phyloP scores from a whole-genome alignment of 1,284 basidiomycete species.

The Austropuccinia psidii region DNA sequence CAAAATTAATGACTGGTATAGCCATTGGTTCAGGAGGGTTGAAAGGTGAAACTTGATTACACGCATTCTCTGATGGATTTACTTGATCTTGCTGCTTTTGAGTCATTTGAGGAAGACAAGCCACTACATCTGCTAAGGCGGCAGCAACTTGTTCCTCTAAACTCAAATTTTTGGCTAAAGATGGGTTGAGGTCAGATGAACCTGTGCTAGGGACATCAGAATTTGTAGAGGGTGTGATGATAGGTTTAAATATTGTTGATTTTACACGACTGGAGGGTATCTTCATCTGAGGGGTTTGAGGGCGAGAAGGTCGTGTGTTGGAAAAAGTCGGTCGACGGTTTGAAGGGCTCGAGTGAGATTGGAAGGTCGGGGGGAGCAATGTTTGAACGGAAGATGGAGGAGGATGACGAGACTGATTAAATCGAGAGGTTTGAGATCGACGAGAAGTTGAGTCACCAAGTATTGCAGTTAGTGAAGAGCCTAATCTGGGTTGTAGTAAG shows the following conservation, averaged over 20 bases:
- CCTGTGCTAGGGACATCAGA: neutral
- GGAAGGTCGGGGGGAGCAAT: too few relatives aligned
- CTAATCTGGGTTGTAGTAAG: neutral
- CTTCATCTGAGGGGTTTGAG: neutral
- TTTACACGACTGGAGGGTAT: neutral
- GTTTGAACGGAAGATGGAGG: neutral
- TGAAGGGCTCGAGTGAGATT: too few relatives aligned
- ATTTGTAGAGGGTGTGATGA: neutral
- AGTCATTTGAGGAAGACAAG: constrained; percentile 11
- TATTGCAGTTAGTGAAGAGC: constrained; percentile 36
- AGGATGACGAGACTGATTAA: constrained; percentile 5
- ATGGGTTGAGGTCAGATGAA: neutral
- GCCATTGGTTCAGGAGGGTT: neutral
- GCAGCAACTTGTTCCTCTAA: constrained; percentile 34
- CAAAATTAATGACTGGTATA: constrained; percentile 24
- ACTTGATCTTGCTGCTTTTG: neutral
- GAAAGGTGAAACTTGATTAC: neutral
- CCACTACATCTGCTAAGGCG: constrained; percentile 32
- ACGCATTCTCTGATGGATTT: too few relatives aligned
- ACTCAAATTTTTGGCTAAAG: neutral
- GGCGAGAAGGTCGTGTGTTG: neutral
- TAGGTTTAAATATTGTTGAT: neutral
- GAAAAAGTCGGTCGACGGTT: neutral
- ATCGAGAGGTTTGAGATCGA: neutral
- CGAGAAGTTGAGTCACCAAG: neutral